Base-by-base conservation (phyloP, 2,329 filamentous ascomycete genomes). In the Venturia aucupariae region DNA sequence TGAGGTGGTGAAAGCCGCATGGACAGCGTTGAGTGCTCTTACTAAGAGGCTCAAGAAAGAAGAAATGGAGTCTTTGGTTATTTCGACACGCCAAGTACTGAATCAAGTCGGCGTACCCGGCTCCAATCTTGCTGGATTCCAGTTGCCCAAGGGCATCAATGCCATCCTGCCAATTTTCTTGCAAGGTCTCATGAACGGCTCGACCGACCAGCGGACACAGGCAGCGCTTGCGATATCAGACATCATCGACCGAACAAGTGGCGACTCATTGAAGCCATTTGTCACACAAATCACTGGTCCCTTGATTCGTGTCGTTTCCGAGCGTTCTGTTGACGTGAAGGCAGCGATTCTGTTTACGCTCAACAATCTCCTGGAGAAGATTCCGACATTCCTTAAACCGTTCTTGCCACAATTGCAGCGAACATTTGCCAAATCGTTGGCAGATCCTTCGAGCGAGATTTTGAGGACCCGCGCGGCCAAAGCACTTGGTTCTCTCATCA, bases 231-330 rank as follows among this genome's bases (percentile, higher is more conserved):
- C 90, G 65, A 95, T 99, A 69, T 96, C 92, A 2, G 95, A 99
- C 73, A 90, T 99, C 69, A 89, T 97, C 68, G 94, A 97, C 77
- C 87, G 94, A 65, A 95, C 94, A 32, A 93, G 88, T 75, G 86
- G 91, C 69, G 88, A 92, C 66, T 87, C 92, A 24, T 81, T 99
- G 67, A 95, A 94, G 76, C 91, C 92, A 8, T 97, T 95, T 71
- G 94, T 99, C 66, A 97, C 93, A 38, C 92, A 97, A 72, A 97
- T 99, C 70, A 97, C 95, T 5, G 94, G 94, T 73, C 94, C 95
- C 27, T 84, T 99, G 63, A 99, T 99, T 75, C 90, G 94, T 83
- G 93, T 97, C 27, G 92, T 99, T 22, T 97, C 94, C 5, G 94
- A 99, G 75, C 87, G 93, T 67, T 96, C 94, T 2, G 92, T 92